Evolutionary conservation across 2,329 filamentous ascomycete species (phyloP).

Genomic region (Incumbomyces lentus): DNA sequence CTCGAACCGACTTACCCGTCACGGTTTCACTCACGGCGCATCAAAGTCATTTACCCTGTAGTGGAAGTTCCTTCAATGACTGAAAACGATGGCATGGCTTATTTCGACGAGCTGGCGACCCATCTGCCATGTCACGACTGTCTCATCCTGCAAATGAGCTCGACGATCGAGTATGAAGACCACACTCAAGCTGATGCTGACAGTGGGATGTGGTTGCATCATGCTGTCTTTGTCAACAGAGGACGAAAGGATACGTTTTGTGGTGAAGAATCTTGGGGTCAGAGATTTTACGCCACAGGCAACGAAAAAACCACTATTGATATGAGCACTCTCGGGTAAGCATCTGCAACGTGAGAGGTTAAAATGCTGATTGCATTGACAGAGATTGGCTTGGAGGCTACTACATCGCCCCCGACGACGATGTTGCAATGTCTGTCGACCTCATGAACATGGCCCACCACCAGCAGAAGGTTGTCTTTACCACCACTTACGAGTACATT

Average conservation of each 20-base stretch:
- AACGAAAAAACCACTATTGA: not conserved
- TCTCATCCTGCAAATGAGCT: constrained; percentile 21
- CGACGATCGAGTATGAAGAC: constrained; percentile 23
- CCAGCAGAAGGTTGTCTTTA: constrained; percentile 9
- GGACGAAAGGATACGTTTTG: constrained; percentile 6
- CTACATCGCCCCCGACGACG: constrained; percentile 6
- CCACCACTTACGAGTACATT: constrained; percentile 10
- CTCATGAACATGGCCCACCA: constrained; percentile 10
- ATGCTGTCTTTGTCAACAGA: constrained; percentile 13
- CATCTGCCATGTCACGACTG: constrained; percentile 12
- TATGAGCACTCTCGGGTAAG: not conserved
- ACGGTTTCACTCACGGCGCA: not conserved
- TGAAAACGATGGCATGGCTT: constrained; percentile 10
- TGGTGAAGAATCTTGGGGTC: not conserved
- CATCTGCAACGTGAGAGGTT: not conserved
- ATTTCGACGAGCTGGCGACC: not conserved
- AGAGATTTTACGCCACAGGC: not conserved
- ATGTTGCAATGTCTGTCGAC: constrained; percentile 7
- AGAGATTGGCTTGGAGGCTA: constrained; percentile 1
- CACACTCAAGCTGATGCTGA: constrained; percentile 25
- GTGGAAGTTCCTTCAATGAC: constrained; percentile 9
- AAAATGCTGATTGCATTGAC: not conserved
- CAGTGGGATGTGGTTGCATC: constrained; percentile 25
- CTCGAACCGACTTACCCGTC: no score
- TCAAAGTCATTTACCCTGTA: constrained; percentile 9